These are phyloP conservation scores for Heritiera fomes DNA, from an alignment of 345 rosid genomes.

Conservation along the genomic window DNA sequence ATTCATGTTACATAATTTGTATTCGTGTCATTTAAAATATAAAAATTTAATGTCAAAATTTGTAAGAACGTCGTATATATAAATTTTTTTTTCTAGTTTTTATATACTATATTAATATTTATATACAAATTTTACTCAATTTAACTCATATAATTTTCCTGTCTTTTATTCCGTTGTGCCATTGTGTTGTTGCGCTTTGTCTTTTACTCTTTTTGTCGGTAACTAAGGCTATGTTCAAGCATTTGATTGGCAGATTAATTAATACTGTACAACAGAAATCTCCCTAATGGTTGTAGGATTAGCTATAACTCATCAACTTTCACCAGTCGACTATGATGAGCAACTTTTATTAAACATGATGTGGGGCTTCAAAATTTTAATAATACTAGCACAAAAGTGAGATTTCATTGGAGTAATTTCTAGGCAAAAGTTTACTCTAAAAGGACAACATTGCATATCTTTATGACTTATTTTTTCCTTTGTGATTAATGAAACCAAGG, in stretches of 20 bases:
- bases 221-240: not conserved
- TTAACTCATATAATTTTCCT: too few relatives aligned
- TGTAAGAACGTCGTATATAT: too few relatives aligned
- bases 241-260: not conserved
- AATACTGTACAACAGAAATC: not conserved
- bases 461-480: not conserved
- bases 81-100: too few relatives aligned
- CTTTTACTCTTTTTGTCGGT: not conserved
- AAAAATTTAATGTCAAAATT: too few relatives aligned
- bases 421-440: conserved; percentile 16
- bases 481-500: not conserved
- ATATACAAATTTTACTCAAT: too few relatives aligned
- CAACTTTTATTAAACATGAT: not conserved
- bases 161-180: too few relatives aligned
- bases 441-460: not conserved
- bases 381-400: not conserved
- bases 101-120: too few relatives aligned
- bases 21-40: too few relatives aligned
- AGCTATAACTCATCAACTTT: not conserved
- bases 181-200: not conserved
- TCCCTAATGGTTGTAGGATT: not conserved
- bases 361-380: not conserved
- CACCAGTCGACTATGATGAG: not conserved
- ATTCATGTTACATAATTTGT: too few relatives aligned
- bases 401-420: not conserved